Evolutionary conservation across 176 grass and related monocot genomes (phyloP).

Genomic region (Miscanthus lutarioriparius): DNA sequence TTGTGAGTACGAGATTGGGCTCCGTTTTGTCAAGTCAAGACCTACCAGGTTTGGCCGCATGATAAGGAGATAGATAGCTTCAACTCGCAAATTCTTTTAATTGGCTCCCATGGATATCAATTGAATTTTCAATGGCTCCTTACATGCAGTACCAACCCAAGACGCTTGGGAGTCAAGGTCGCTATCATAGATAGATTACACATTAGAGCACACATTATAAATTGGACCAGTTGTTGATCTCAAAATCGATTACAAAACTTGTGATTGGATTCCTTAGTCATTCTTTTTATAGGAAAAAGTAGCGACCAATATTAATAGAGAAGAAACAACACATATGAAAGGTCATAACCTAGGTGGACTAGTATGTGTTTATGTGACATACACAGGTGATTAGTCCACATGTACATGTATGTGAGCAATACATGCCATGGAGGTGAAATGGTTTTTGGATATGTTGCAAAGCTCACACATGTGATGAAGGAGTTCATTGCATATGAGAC

Average conservation of each 20-base stretch:
- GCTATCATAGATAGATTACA: background rate
- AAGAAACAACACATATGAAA: no score
- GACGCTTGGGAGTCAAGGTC: background rate
- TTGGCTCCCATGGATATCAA: background rate
- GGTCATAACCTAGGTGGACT: no score
- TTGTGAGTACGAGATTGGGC: background rate
- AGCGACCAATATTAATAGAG: no score
- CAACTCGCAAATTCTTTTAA: background rate
- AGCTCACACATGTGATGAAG: no score
- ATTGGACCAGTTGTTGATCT: background rate
- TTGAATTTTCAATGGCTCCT: background rate
- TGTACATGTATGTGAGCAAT: no score
- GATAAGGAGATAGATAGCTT: background rate
- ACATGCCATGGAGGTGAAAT: no score
- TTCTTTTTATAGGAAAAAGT: background rate
- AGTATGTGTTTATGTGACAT: no score
- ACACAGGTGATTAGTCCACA: no score
- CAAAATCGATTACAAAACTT: background rate
- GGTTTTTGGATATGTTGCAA: no score
- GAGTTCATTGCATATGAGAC: no score
- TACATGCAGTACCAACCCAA: background rate
- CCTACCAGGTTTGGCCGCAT: background rate
- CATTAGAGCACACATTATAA: background rate
- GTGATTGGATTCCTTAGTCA: background rate
- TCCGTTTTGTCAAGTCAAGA: slow-evolving; percentile 8